Evolutionary conservation across 2,329 filamentous ascomycete genomes (phyloP).

Genomic region (Acephala macrosclerotiorum): DNA sequence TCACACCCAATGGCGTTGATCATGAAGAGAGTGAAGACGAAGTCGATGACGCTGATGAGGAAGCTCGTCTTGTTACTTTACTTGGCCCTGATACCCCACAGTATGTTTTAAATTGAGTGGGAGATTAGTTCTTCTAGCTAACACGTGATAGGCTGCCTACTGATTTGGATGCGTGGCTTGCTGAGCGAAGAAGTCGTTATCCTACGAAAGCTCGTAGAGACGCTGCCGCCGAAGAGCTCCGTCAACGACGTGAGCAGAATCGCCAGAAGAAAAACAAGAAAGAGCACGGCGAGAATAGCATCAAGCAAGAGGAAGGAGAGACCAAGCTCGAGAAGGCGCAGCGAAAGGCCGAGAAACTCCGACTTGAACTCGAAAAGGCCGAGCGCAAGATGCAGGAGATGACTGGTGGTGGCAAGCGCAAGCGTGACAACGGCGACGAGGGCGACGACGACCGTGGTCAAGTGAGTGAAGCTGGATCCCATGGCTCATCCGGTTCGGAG

Average conservation of each 20-base stretch:
- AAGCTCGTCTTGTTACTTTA: constrained; percentile 47
- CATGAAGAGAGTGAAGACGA: constrained; percentile 71
- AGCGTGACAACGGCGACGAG: constrained; percentile 71
- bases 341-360: constrained; percentile 65
- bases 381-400: constrained; percentile 54
- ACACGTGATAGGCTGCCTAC: constrained; percentile 51
- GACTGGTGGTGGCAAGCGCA: constrained; percentile 71
- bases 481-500: constrained; percentile 47
- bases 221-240: constrained; percentile 63
- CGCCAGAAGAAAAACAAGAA: constrained; percentile 41
- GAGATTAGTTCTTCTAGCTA: constrained; percentile 45
- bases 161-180: constrained; percentile 82
- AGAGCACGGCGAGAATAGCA: constrained; percentile 44
- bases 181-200: constrained; percentile 79
- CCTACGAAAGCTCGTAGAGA: constrained; percentile 78
- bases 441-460: constrained; percentile 64
- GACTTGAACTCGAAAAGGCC: constrained; percentile 72
- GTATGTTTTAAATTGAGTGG: constrained; percentile 42
- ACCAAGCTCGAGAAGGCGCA: constrained; percentile 61
- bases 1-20: constrained; percentile 61
- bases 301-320: constrained; percentile 58
- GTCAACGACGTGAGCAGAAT: constrained; percentile 41
- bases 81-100: constrained; percentile 46
- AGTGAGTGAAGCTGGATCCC: constrained; percentile 41
- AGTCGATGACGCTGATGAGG: constrained; percentile 70